Percentiles rank a stretch among this genome's conserved stretches.
Conservation (phyloP, 139 green algal species). For the Volvox reticuliferus region DNA sequence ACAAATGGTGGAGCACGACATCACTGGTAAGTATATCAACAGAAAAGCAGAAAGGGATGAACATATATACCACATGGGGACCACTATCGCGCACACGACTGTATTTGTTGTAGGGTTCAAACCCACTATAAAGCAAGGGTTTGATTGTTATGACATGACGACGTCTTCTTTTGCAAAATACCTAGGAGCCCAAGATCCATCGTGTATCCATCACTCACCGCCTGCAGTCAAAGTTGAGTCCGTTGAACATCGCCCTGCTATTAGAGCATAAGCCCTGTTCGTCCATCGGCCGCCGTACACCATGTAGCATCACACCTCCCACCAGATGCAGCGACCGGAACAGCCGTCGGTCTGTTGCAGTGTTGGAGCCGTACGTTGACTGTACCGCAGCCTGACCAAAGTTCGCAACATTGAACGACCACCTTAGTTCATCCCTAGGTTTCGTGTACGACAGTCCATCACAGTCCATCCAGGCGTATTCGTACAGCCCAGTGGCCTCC, state of each 20-base stretch:
- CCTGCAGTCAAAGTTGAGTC: background rate
- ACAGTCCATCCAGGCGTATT: constrained; percentile 18
- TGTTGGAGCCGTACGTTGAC: too few relatives aligned
- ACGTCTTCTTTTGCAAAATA: too few relatives aligned
- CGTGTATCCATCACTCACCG: background rate
- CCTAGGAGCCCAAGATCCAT: too few relatives aligned
- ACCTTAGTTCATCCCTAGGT: background rate
- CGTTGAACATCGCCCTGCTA: background rate
- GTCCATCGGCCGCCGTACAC: constrained; percentile 26
- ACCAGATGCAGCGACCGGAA: constrained; percentile 1
- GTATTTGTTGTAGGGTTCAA: too few relatives aligned
- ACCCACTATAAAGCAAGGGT: too few relatives aligned
- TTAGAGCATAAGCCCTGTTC: background rate
- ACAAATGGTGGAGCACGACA: too few relatives aligned
- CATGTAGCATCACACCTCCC: constrained; percentile 52
- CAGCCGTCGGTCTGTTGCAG: background rate
- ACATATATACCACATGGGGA: too few relatives aligned
- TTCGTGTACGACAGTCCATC: background rate
- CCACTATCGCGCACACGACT: too few relatives aligned
- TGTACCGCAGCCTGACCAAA: background rate
- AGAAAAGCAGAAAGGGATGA: too few relatives aligned
- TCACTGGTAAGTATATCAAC: too few relatives aligned
- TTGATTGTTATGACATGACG: too few relatives aligned
- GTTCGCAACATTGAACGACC: background rate
- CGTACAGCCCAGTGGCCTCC: background rate